phyloP scores from a whole-genome alignment of 768 basidiomycete species.

The Boletus subcaerulescens region DNA sequence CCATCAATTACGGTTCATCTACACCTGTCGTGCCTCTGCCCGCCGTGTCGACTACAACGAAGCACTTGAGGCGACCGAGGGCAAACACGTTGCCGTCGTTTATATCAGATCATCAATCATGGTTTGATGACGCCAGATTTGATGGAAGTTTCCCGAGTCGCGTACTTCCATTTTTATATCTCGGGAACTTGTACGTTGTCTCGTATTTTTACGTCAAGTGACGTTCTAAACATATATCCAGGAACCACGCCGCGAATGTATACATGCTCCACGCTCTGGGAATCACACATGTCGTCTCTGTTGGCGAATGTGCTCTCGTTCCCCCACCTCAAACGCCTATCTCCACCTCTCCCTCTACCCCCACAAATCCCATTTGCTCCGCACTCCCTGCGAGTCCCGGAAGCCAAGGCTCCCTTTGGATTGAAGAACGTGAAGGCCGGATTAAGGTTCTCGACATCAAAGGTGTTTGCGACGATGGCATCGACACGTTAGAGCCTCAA shows the following conservation, averaged over 20 bases:
- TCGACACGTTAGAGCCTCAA: constrained; percentile 89
- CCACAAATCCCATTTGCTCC: constrained; percentile 11
- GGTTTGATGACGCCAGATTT: constrained; percentile 92
- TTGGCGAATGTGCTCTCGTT: constrained; percentile 90
- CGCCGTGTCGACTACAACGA: constrained; percentile 19
- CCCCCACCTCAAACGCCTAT: constrained; percentile 58
- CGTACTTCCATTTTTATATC: constrained; percentile 88
- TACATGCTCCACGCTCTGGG: constrained; percentile 95
- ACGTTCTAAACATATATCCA: constrained; percentile 27
- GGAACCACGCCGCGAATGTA: constrained; percentile 91
- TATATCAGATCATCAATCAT: constrained; percentile 75
- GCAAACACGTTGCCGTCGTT: constrained; percentile 69
- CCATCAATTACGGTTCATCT: constrained; percentile 19
- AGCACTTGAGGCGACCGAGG: constrained; percentile 48
- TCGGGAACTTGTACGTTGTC: constrained; percentile 84
- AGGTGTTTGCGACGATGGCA: constrained; percentile 93
- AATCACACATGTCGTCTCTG: constrained; percentile 95
- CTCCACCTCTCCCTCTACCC: background rate
- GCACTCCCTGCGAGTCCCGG: constrained; percentile 40
- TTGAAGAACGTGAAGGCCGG: constrained; percentile 82
- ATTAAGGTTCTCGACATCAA: constrained; percentile 92
- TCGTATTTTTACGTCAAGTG: background rate
- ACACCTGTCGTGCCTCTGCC: constrained; percentile 4
- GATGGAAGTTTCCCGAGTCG: constrained; percentile 96
- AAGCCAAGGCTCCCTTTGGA: constrained; percentile 75